Base-by-base conservation (phyloP, 495 filamentous ascomycete genomes). In the Cercophora samala region DNA sequence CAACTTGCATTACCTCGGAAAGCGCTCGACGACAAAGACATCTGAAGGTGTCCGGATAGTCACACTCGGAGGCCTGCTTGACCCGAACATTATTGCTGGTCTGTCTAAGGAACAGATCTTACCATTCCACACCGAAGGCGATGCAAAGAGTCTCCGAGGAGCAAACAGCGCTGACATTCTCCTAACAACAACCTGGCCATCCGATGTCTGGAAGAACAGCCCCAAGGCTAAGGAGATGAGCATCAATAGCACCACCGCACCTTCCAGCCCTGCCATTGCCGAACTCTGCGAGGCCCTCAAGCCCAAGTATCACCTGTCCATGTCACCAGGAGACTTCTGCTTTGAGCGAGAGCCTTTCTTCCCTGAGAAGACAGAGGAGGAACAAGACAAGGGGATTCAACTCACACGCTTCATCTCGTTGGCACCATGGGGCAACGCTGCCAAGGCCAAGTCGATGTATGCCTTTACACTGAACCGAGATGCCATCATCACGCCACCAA, bases 281-380 rank as follows among this genome's bases (percentile, higher is more conserved):
- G 91, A 95, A 60, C 82, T 99, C 22, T 92, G 88, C 75, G 80
- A 84, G 9, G 81, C 87, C 1, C 73, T 97, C 9, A 92, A 91
- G 69, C 95, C 95, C 13, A 85, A 91, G 22, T 99, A 99, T 73
- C 93, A 97, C 77, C 89, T 99, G 75, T 86, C 90, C 17, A 77
- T 85, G 15, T 90, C 92, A 0, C 82, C 85, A 8, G 73, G 56
- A 51, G 70, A 80, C 9, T 83, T 87, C 71, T 94, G 90, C 79
- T 97, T 87, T 71, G 94, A 97, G 79, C 87, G 95, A 21, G 95
- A 97, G 74, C 93, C 95, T 0, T 98, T 97, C 83, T 91, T 93
- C 76, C 89, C 96, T 72, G 72, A 73, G 29, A 53, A 70, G 0
- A 66, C 69, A 17, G 72, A 69, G 18, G 72, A 70, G 2, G 69